Conservation (phyloP, 2,329 filamentous ascomycete genomes). For the Fusarium sp. region DNA sequence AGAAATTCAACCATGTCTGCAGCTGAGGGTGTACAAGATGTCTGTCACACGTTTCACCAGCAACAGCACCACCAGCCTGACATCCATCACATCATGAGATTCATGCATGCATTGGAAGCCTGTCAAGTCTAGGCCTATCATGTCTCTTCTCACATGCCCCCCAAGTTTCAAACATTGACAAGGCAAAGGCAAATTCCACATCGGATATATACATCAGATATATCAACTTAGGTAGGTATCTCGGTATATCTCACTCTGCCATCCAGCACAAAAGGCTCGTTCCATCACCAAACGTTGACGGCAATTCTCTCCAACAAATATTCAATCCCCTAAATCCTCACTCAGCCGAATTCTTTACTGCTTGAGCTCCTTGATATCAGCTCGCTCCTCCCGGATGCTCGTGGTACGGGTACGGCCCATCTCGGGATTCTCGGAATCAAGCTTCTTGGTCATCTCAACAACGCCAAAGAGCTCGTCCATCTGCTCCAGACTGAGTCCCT, state of each 20-base stretch:
- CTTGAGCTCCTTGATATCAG: constrained; percentile 27
- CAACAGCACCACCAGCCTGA: neutral
- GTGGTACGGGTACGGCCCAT: constrained; percentile 35
- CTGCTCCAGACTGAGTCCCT: constrained; percentile 71
- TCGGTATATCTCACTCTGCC: neutral
- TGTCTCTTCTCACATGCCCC: neutral
- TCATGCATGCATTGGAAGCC: neutral
- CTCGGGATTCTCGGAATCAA: constrained; percentile 50
- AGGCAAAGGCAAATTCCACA: neutral
- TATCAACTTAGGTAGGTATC: neutral
- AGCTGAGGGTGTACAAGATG: neutral
- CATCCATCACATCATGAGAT: neutral
- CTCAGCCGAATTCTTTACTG: neutral
- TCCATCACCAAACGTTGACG: neutral
- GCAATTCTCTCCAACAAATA: neutral
- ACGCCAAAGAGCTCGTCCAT: constrained; percentile 77
- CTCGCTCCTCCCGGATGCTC: constrained; percentile 44
- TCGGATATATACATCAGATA: neutral
- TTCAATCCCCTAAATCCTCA: neutral
- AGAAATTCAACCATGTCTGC: neutral
- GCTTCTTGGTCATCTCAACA: constrained; percentile 55
- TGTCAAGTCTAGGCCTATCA: neutral
- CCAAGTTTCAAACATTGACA: neutral
- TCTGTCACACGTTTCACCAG: neutral
- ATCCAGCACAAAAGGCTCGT: neutral